A percentile compares a stretch with the other conserved stretches of the same genome.
Evolutionary conservation across 1,139 yeast species (phyloP).

Genomic region (Yamadazyma taylorii): DNA sequence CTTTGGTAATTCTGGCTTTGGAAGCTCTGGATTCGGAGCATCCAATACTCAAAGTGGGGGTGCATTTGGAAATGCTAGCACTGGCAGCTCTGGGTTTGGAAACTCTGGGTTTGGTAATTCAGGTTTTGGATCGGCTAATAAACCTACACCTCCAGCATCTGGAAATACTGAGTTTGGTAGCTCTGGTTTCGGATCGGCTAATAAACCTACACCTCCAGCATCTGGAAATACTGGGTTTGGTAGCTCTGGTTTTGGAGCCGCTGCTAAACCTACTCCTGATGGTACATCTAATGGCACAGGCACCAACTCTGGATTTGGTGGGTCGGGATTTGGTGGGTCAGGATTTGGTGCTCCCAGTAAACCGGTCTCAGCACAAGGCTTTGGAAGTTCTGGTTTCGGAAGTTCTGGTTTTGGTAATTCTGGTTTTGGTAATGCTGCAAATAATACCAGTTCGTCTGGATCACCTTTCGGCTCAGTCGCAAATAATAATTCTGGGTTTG

Average conservation of each 20-base stretch:
- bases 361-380: too few species aligned
- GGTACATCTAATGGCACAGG: too few species aligned
- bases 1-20: conserved; percentile 8
- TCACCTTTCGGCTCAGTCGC: too few species aligned
- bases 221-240: conserved; percentile 10
- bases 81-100: conserved; percentile 7
- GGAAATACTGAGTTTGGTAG: conserved; percentile 7
- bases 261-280: too few species aligned
- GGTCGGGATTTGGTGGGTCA: too few species aligned
- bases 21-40: conserved; percentile 6
- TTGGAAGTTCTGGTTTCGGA: conserved; percentile 10
- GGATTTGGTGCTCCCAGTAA: not conserved
- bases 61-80: conserved; percentile 12
- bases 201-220: conserved; percentile 10
- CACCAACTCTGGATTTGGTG: conserved; percentile 4
- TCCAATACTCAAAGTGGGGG: conserved; percentile 4
- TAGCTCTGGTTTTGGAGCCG: conserved; percentile 6
- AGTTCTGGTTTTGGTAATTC: conserved; percentile 11
- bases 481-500: conserved; percentile 8
- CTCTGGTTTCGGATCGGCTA: conserved; percentile 1
- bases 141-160: conserved; percentile 3
- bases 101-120: conserved; percentile 8
- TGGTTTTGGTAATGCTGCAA: conserved; percentile 8
- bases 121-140: not conserved
- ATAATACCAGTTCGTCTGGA: not conserved